Percentiles rank a stretch among this genome's conserved stretches.
Conservation (phyloP, 2,329 filamentous ascomycete species). For the Aspergillus versicolor region DNA sequence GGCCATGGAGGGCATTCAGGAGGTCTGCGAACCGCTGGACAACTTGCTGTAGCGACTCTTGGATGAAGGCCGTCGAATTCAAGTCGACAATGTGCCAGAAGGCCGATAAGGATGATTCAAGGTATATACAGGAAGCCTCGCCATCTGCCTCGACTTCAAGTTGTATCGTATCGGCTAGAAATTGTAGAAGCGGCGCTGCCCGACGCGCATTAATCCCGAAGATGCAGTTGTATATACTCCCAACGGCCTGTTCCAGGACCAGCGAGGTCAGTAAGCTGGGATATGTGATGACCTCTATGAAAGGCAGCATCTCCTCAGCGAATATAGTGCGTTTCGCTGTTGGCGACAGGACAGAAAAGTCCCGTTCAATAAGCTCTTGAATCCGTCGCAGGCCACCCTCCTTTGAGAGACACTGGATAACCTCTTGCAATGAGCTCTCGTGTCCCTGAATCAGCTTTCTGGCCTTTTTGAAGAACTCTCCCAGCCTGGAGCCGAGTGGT, state of each 20-base stretch:
- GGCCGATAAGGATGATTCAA: slow-evolving; percentile 23
- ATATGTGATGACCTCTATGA: slow-evolving; percentile 44
- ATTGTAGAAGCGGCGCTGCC: slow-evolving; percentile 36
- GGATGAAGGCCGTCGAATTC: slow-evolving; percentile 38
- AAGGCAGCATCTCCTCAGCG: slow-evolving; percentile 35
- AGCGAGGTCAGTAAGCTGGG: slow-evolving; percentile 42
- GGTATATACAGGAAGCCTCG: slow-evolving; percentile 5
- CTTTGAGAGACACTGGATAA: slow-evolving; percentile 28
- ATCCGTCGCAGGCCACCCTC: slow-evolving; percentile 32
- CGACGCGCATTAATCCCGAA: slow-evolving; percentile 43
- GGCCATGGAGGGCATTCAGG: slow-evolving; percentile 12
- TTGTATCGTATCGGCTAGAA: slow-evolving; percentile 22
- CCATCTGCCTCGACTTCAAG: neutral
- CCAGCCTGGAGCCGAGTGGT: slow-evolving; percentile 1
- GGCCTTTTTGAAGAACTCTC: slow-evolving; percentile 26
- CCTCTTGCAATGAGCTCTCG: slow-evolving; percentile 25
- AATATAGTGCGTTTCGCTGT: slow-evolving; percentile 19
- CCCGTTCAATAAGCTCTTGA: slow-evolving; percentile 21
- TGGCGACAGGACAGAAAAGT: neutral
- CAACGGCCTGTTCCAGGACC: slow-evolving; percentile 42
- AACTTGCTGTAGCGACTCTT: slow-evolving; percentile 21
- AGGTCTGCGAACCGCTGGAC: slow-evolving; percentile 20
- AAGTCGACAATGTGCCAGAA: slow-evolving; percentile 35
- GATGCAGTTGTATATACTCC: slow-evolving; percentile 46
- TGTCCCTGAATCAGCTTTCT: slow-evolving; percentile 23